These are phyloP conservation scores for Polytrichum commune DNA, from an alignment of 225 moss, liverwort and hornwort species.

Conservation along the genomic window DNA sequence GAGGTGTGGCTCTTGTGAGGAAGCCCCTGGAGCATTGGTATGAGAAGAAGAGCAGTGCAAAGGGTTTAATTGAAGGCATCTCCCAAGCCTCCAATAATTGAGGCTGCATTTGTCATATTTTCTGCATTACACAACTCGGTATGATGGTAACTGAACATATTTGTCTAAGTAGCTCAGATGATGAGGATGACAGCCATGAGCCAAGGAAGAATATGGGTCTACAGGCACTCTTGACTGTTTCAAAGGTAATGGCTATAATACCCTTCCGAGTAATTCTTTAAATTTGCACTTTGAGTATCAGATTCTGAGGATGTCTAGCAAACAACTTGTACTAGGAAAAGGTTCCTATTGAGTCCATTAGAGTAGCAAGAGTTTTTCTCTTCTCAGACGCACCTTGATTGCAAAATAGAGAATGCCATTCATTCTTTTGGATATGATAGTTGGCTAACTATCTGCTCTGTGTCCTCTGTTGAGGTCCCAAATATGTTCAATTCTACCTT, in stretches of 20 bases:
- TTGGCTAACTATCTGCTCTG: no score
- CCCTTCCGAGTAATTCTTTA: no score
- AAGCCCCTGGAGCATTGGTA: background rate
- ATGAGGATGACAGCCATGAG: slow-evolving; percentile 18
- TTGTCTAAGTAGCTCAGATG: slow-evolving; percentile 43
- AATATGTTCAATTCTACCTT: background rate
- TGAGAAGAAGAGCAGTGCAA: background rate
- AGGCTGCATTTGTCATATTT: background rate
- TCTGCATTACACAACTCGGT: background rate
- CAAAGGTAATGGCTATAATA: slow-evolving; percentile 24
- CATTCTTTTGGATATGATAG: background rate
- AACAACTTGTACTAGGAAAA: background rate
- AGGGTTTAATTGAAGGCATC: background rate
- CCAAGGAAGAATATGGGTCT: background rate
- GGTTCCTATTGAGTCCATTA: background rate
- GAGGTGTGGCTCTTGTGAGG: background rate
- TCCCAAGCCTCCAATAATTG: background rate
- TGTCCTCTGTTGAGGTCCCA: background rate
- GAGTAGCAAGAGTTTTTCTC: background rate
- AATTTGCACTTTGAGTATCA: background rate
- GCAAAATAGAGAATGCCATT: background rate
- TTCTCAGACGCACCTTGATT: background rate
- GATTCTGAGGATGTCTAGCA: no score
- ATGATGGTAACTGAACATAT: slow-evolving; percentile 33
- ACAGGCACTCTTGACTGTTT: slow-evolving; percentile 20